These are phyloP conservation scores for Scenedesmus sp. DNA, from an alignment of 163 green algal species.

Conservation along the genomic window DNA sequence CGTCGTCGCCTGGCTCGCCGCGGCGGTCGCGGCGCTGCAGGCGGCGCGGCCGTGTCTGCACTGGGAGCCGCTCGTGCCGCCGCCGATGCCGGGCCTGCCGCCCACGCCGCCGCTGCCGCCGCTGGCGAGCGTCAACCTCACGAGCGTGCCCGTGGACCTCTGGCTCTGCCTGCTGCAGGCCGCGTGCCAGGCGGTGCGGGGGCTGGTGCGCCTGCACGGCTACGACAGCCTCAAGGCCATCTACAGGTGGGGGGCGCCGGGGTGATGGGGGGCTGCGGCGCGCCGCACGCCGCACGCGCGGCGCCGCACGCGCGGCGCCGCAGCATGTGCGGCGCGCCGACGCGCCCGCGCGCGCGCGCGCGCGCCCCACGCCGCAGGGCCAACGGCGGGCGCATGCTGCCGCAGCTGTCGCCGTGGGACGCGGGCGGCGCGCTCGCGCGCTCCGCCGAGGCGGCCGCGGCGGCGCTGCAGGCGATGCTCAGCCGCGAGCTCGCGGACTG, in stretches of 20 bases:
- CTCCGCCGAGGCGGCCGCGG: slow-evolving; percentile 6
- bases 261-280: no score
- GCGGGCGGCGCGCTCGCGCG: not conserved
- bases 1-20: slow-evolving; percentile 49
- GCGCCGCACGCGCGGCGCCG: no score
- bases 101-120: slow-evolving; percentile 33
- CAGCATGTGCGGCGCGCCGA: not conserved
- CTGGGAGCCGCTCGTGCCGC: slow-evolving; percentile 57
- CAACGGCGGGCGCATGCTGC: slow-evolving; percentile 43
- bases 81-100: slow-evolving; percentile 47
- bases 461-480: slow-evolving; percentile 32
- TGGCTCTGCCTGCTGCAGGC: slow-evolving; percentile 65
- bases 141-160: slow-evolving; percentile 49
- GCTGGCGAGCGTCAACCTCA: slow-evolving; percentile 45
- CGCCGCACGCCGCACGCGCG: not conserved
- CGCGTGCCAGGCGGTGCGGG: slow-evolving; percentile 44
- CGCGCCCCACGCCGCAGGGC: not conserved
- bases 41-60: slow-evolving; percentile 59
- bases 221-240: slow-evolving; percentile 36
- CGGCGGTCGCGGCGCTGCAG: slow-evolving; percentile 46
- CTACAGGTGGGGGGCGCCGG: slow-evolving; percentile 18
- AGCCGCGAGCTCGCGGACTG: slow-evolving; percentile 48
- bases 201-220: slow-evolving; percentile 41
- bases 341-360: not conserved
- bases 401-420: slow-evolving; percentile 19